phyloP scores from a whole-genome alignment of 345 rosid genomes.

The Triadica sebifera region DNA sequence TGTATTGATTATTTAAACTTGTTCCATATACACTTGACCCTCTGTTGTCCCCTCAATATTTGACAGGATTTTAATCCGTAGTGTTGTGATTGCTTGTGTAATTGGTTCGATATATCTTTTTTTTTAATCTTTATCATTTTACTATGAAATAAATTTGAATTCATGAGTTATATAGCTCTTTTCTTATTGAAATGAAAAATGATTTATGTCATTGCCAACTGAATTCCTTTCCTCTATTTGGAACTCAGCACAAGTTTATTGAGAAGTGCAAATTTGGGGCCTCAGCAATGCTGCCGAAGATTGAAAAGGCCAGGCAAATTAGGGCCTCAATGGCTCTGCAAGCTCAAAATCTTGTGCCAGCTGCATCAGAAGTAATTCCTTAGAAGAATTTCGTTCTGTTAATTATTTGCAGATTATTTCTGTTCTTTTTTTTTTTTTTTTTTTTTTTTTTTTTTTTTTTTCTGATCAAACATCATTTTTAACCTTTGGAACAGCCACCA shows the following conservation, averaged over 20 bases:
- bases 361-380: constrained; percentile 43
- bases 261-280: constrained; percentile 91
- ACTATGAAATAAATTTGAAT: background rate
- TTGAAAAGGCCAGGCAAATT: constrained; percentile 79
- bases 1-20: background rate
- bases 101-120: background rate
- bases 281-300: constrained; percentile 82
- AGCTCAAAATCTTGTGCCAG: constrained; percentile 49
- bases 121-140: too few relatives aligned
- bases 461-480: background rate
- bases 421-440: too few relatives aligned
- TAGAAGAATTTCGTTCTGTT: constrained; percentile 26
- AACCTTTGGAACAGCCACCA: constrained; percentile 48
- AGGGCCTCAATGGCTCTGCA: constrained; percentile 67
- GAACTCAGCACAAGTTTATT: constrained; percentile 81
- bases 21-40: background rate
- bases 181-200: background rate
- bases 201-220: constrained; percentile 18
- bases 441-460: too few relatives aligned
- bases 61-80: background rate
- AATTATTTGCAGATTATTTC: constrained; percentile 6
- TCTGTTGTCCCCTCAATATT: background rate
- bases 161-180: background rate
- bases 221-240: constrained; percentile 23
- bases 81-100: background rate